Conservation (phyloP, 1,284 basidiomycete species). For the Cryptococcus sp. region DNA sequence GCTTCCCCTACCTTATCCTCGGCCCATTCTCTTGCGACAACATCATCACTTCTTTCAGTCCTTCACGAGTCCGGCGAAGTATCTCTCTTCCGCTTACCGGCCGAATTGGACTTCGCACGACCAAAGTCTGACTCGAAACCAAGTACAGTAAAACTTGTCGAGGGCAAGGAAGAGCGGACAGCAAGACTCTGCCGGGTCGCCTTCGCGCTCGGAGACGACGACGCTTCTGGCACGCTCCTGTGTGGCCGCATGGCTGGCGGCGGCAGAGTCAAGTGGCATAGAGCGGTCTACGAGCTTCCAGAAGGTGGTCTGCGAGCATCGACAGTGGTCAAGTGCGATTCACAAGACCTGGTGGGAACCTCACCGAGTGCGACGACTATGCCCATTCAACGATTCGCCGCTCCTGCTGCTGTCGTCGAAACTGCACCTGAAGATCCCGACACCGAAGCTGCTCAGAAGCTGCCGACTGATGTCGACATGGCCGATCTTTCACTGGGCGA, state of each 20-base stretch:
- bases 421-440: slow-evolving; percentile 37
- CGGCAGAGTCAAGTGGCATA: slow-evolving; percentile 68
- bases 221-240: slow-evolving; percentile 60
- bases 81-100: slow-evolving; percentile 64
- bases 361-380: slow-evolving; percentile 36
- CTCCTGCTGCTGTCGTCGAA: slow-evolving; percentile 38
- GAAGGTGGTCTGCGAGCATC: slow-evolving; percentile 51
- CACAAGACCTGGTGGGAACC: slow-evolving; percentile 51
- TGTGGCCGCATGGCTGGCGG: slow-evolving; percentile 67
- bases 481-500: slow-evolving; percentile 89
- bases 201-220: slow-evolving; percentile 54
- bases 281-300: slow-evolving; percentile 62
- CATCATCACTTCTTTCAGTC: slow-evolving; percentile 60
- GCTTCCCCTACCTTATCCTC: slow-evolving; percentile 64
- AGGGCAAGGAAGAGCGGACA: slow-evolving; percentile 45
- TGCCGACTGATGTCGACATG: slow-evolving; percentile 71
- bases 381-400: slow-evolving; percentile 47
- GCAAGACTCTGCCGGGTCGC: slow-evolving; percentile 34
- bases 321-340: slow-evolving; percentile 58
- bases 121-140: slow-evolving; percentile 46
- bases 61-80: slow-evolving; percentile 69
- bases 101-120: slow-evolving; percentile 55
- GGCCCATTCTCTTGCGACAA: slow-evolving; percentile 61
- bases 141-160: slow-evolving; percentile 40
- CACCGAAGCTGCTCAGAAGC: slow-evolving; percentile 51